Evolutionary conservation across 306 rosid genomes (phyloP).

Genomic region (Begonia fuchsioides): DNA sequence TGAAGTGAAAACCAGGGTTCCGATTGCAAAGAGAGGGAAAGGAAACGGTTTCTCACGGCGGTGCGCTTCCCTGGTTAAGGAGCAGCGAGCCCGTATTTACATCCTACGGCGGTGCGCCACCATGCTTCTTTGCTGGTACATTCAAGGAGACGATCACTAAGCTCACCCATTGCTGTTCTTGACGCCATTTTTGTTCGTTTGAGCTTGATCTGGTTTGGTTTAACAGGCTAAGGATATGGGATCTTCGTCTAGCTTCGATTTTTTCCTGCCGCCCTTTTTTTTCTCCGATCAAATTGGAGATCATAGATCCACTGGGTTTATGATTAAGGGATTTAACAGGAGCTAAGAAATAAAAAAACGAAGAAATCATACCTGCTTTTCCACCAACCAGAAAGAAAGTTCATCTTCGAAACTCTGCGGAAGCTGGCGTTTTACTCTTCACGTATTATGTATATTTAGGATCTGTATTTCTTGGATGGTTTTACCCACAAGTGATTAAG

Average conservation of each 20-base stretch:
- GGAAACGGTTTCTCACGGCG: conserved; percentile 37
- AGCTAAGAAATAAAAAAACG: too few relatives aligned
- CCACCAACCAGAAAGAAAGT: conserved; percentile 3
- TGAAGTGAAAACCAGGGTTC: background rate
- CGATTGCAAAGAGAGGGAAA: conserved; percentile 21
- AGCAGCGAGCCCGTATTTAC: conserved; percentile 84
- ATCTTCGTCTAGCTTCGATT: conserved; percentile 1
- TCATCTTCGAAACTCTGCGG: background rate
- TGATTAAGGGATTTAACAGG: too few relatives aligned
- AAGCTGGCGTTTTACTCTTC: background rate
- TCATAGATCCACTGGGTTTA: background rate
- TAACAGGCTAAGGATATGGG: background rate
- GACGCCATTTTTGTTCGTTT: background rate
- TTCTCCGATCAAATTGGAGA: background rate
- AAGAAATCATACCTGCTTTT: background rate
- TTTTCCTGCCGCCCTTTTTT: background rate
- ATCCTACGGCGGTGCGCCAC: conserved; percentile 89
- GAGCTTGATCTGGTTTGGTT: conserved; percentile 4
- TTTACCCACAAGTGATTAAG: too few relatives aligned
- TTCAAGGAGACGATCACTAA: conserved; percentile 58
- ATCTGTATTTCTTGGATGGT: too few relatives aligned
- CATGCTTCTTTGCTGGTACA: conserved; percentile 91
- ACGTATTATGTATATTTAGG: too few relatives aligned
- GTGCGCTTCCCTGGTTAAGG: conserved; percentile 64
- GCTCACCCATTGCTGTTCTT: background rate